phyloP scores from a whole-genome alignment of 163 green algal genomes.

The Botryococcus braunii region DNA sequence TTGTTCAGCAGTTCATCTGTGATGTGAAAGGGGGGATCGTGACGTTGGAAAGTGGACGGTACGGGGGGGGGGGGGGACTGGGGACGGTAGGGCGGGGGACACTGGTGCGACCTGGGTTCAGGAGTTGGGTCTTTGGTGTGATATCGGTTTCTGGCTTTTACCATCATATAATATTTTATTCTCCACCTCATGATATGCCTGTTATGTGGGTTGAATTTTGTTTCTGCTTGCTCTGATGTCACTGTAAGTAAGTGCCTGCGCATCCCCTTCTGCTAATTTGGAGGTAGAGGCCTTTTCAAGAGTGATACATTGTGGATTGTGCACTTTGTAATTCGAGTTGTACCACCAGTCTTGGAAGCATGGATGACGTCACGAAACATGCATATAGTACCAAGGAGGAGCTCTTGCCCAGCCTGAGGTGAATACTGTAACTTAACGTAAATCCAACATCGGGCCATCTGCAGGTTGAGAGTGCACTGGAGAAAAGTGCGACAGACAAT shows the following conservation, averaged over 20 bases:
- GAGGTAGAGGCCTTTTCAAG: no score
- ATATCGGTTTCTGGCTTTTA: no score
- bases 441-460: not conserved
- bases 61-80: not conserved
- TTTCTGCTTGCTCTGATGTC: no score
- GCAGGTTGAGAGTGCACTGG: slow-evolving; percentile 14
- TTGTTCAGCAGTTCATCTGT: not conserved
- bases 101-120: not conserved
- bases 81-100: not conserved
- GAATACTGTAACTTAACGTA: not conserved
- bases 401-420: no score
- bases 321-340: not conserved
- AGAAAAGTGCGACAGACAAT: slow-evolving; percentile 16
- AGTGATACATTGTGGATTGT: no score
- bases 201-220: no score
- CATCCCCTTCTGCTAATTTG: no score
- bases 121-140: not conserved
- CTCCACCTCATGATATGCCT: no score
- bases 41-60: not conserved
- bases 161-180: no score
- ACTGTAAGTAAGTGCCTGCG: no score
- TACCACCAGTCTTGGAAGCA: not conserved
- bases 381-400: not conserved
- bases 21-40: not conserved
- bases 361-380: not conserved